phyloP scores from a whole-genome alignment of 1,284 basidiomycete species.

The Anthracocystis panici-leucophaei region DNA sequence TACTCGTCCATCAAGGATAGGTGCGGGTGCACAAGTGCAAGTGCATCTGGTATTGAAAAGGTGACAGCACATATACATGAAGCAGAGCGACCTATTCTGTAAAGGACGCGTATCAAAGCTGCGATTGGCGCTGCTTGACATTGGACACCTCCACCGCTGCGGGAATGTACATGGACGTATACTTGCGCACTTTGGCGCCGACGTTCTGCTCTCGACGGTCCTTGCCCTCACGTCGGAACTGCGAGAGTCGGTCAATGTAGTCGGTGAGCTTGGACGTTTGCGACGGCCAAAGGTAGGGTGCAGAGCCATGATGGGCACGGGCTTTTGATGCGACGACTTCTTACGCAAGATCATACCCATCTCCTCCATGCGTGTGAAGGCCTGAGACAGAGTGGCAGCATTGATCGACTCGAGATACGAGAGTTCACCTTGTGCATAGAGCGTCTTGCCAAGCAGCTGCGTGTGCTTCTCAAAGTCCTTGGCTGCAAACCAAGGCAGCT shows the following conservation, averaged over 20 bases:
- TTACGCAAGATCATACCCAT: conserved; percentile 57
- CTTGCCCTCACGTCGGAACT: conserved; percentile 70
- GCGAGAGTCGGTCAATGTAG: conserved; percentile 64
- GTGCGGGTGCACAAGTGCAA: neutral
- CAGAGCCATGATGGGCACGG: conserved; percentile 67
- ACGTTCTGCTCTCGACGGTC: conserved; percentile 60
- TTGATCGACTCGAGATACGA: conserved; percentile 69
- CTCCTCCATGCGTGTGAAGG: conserved; percentile 61
- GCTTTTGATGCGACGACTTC: conserved; percentile 63
- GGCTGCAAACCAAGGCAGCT: conserved; percentile 67
- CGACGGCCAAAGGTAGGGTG: conserved; percentile 64
- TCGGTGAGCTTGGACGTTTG: conserved; percentile 59
- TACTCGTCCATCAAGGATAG: no score
- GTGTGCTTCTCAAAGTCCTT: conserved; percentile 68
- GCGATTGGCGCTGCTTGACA: conserved; percentile 38
- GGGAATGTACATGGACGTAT: conserved; percentile 40
- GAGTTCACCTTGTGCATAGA: conserved; percentile 69
- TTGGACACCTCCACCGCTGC: conserved; percentile 34
- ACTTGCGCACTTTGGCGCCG: conserved; percentile 37
- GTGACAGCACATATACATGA: neutral
- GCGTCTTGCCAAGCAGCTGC: conserved; percentile 69
- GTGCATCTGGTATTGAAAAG: neutral
- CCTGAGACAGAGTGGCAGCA: conserved; percentile 59
- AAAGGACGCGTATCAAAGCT: conserved; percentile 11
- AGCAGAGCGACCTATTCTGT: neutral